Conservation (phyloP, 2,329 filamentous ascomycete genomes). For the Bimuria novae-zelandiae region DNA sequence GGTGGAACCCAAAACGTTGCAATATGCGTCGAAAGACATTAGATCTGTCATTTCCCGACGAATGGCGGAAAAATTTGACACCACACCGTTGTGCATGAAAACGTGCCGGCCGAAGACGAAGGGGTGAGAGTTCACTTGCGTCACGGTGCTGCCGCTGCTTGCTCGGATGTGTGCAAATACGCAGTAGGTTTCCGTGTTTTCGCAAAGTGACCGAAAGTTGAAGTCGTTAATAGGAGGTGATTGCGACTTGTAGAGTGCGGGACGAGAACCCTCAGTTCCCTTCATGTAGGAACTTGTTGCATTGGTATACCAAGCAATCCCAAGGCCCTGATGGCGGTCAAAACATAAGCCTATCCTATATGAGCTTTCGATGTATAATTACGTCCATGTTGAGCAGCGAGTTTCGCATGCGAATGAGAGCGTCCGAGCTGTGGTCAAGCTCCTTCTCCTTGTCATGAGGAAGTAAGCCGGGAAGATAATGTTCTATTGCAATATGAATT, state of each 20-base stretch:
- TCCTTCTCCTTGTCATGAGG: constrained; percentile 50
- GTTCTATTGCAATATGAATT: constrained; percentile 43
- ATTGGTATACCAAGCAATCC: constrained; percentile 60
- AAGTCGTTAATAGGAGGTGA: constrained; percentile 58
- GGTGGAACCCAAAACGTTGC: constrained; percentile 55
- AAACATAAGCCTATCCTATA: not conserved
- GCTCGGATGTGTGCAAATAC: constrained; percentile 60
- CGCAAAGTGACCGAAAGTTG: constrained; percentile 59
- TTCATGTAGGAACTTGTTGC: constrained; percentile 48
- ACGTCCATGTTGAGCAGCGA: constrained; percentile 58
- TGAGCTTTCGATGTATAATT: not conserved
- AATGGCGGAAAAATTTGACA: constrained; percentile 54
- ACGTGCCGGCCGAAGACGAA: constrained; percentile 60
- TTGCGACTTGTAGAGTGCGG: constrained; percentile 58
- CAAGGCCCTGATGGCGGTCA: constrained; percentile 46
- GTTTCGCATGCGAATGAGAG: constrained; percentile 56
- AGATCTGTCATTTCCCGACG: constrained; percentile 52
- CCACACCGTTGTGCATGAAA: constrained; percentile 62
- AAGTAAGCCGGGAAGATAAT: constrained; percentile 59
- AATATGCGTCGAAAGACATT: constrained; percentile 55
- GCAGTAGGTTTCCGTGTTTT: constrained; percentile 56
- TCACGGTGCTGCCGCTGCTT: constrained; percentile 53
- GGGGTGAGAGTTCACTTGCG: constrained; percentile 59
- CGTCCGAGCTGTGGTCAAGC: constrained; percentile 47
- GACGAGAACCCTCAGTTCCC: constrained; percentile 46